Evolutionary conservation across 345 rosid species (phyloP).

Genomic region (Noccaea caerulescens): DNA sequence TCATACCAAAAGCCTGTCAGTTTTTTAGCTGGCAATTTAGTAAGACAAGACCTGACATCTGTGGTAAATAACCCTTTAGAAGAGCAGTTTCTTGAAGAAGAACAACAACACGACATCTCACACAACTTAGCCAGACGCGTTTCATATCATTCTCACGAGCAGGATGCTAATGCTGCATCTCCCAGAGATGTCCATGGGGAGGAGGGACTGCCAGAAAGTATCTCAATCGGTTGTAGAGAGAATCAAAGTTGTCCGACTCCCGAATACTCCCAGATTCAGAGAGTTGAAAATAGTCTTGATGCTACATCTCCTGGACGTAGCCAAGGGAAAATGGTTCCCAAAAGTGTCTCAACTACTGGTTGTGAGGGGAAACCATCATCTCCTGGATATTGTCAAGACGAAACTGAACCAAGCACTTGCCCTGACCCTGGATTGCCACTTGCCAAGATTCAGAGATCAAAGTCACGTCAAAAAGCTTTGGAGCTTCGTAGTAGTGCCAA

Average conservation of each 20-base stretch:
- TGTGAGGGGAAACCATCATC: slow-evolving; percentile 48
- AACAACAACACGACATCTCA: slow-evolving; percentile 43
- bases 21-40: slow-evolving; percentile 43
- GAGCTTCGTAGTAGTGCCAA: slow-evolving; percentile 69
- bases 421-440: slow-evolving; percentile 53
- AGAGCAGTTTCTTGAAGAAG: slow-evolving; percentile 43
- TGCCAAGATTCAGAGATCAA: slow-evolving; percentile 73
- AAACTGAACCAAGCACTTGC: slow-evolving; percentile 39
- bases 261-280: slow-evolving; percentile 18
- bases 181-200: slow-evolving; percentile 54
- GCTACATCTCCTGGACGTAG: slow-evolving; percentile 35
- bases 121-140: slow-evolving; percentile 36
- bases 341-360: slow-evolving; percentile 44
- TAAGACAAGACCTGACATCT: slow-evolving; percentile 30
- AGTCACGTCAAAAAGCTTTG: slow-evolving; percentile 71
- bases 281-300: slow-evolving; percentile 23
- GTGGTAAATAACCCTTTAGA: slow-evolving; percentile 30
- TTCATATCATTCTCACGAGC: slow-evolving; percentile 42
- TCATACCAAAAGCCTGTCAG: slow-evolving; percentile 42
- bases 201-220: slow-evolving; percentile 45
- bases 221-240: slow-evolving; percentile 23
- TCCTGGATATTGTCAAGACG: slow-evolving; percentile 51
- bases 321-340: slow-evolving; percentile 29
- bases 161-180: slow-evolving; percentile 49
- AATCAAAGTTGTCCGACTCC: slow-evolving; percentile 22